Conservation (phyloP, 2,329 filamentous ascomycete genomes). For the Monosporascus sp. region DNA sequence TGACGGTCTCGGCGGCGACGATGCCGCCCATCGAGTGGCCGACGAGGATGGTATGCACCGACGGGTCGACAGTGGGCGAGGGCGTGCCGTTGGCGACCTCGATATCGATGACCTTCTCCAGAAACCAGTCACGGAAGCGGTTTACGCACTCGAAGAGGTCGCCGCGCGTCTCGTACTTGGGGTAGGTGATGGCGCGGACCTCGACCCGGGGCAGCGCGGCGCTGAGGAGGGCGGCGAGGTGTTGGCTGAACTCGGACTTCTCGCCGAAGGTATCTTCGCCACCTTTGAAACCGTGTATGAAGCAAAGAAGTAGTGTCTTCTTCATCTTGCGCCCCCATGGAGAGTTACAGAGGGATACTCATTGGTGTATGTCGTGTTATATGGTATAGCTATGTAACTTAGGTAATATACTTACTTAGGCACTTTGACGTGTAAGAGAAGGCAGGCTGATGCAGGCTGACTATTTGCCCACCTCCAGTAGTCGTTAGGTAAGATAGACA, state of each 20-base stretch:
- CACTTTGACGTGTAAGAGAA: no score
- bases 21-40: slow-evolving; percentile 67
- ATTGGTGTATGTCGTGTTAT: no score
- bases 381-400: no score
- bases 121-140: slow-evolving; percentile 76
- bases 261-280: slow-evolving; percentile 72
- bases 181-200: slow-evolving; percentile 67
- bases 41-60: slow-evolving; percentile 25
- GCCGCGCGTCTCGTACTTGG: slow-evolving; percentile 75
- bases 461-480: no score
- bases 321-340: slow-evolving; percentile 50
- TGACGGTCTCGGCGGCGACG: slow-evolving; percentile 81
- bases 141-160: slow-evolving; percentile 67
- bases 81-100: slow-evolving; percentile 66
- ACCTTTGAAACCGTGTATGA: slow-evolving; percentile 88
- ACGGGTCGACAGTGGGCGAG: slow-evolving; percentile 27
- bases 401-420: no score
- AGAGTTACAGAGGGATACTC: slow-evolving; percentile 5
- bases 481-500: no score
- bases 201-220: slow-evolving; percentile 63
- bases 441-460: no score
- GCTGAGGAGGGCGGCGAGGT: slow-evolving; percentile 60
- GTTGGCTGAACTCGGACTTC: slow-evolving; percentile 61
- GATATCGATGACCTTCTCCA: slow-evolving; percentile 88
- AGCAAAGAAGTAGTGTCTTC: slow-evolving; percentile 75